These are phyloP conservation scores for Suhomyces atakaporum DNA, from an alignment of 1,139 yeast genomes.

Conservation along the genomic window DNA sequence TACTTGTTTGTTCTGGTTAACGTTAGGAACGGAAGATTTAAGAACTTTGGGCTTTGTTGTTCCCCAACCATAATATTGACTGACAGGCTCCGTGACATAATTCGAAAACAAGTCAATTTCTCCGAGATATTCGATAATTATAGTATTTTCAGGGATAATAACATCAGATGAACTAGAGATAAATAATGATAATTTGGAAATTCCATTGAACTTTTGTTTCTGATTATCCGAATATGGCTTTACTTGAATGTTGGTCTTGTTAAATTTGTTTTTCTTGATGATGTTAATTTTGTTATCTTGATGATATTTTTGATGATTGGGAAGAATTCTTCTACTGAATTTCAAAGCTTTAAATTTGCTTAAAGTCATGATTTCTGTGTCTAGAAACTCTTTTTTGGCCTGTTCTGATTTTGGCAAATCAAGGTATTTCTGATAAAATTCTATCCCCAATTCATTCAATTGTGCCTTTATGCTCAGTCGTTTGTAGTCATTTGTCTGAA, in stretches of 20 bases:
- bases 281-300: slow-evolving; percentile 27
- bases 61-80: slow-evolving; percentile 82
- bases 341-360: slow-evolving; percentile 34
- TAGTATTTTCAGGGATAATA: slow-evolving; percentile 49
- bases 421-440: slow-evolving; percentile 18
- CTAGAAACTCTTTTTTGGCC: slow-evolving; percentile 12
- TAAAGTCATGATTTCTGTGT: slow-evolving; percentile 27
- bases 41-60: slow-evolving; percentile 80
- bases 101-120: slow-evolving; percentile 65
- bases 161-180: slow-evolving; percentile 27
- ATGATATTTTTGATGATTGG: slow-evolving; percentile 35
- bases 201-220: slow-evolving; percentile 70
- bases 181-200: slow-evolving; percentile 68
- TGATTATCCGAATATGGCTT: slow-evolving; percentile 55
- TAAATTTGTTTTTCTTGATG: slow-evolving; percentile 23
- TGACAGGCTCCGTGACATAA: slow-evolving; percentile 64
- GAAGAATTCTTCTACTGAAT: slow-evolving; percentile 33
- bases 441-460: slow-evolving; percentile 26
- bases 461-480: slow-evolving; percentile 34
- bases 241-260: slow-evolving; percentile 36
- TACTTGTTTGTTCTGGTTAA: slow-evolving; percentile 10
- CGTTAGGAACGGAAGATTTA: slow-evolving; percentile 40
- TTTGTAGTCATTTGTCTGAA: slow-evolving; percentile 51
- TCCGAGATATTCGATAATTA: slow-evolving; percentile 69
- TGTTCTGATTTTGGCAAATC: slow-evolving; percentile 18